phyloP scores from a whole-genome alignment of 2,329 filamentous ascomycete genomes.

The Metarhizium album region DNA sequence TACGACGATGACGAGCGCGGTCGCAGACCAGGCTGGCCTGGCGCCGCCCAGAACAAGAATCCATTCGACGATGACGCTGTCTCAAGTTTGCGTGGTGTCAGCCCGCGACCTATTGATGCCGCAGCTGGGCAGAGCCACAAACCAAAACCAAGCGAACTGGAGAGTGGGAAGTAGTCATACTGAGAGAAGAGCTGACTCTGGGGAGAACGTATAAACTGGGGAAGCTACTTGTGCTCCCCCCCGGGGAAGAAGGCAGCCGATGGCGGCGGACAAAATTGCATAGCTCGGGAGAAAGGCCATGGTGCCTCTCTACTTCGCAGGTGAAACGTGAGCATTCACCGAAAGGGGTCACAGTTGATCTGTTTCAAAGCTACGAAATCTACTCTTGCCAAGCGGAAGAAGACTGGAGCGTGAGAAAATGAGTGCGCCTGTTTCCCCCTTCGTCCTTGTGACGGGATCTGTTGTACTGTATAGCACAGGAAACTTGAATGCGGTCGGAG shows the following conservation, averaged over 20 bases:
- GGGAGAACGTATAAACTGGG: conserved; percentile 49
- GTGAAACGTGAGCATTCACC: not conserved
- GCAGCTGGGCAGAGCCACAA: conserved; percentile 18
- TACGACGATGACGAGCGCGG: conserved; percentile 19
- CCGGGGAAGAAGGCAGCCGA: not conserved
- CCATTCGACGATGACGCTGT: conserved; percentile 64
- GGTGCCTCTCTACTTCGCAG: not conserved
- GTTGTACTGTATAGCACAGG: not conserved
- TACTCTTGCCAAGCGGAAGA: not conserved
- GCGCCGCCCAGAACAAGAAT: conserved; percentile 28
- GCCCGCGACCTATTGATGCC: conserved; percentile 60
- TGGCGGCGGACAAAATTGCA: not conserved
- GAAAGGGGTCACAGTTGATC: not conserved
- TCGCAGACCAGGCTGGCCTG: conserved; percentile 25
- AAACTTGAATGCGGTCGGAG: not conserved
- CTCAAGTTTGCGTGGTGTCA: conserved; percentile 58
- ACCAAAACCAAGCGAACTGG: conserved; percentile 22
- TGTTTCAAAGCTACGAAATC: not conserved
- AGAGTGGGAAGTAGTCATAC: conserved; percentile 46
- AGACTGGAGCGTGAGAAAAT: not conserved
- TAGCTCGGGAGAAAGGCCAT: not conserved
- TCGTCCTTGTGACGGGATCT: too few species aligned
- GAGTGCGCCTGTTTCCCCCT: not conserved
- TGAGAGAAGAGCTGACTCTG: conserved; percentile 59
- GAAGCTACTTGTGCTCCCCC: not conserved